A percentile compares a stretch with the other conserved stretches of the same genome.
These are phyloP conservation scores for Bothriochloa decipiens DNA, from an alignment of 176 grass and related monocot species.

Conservation along the genomic window DNA sequence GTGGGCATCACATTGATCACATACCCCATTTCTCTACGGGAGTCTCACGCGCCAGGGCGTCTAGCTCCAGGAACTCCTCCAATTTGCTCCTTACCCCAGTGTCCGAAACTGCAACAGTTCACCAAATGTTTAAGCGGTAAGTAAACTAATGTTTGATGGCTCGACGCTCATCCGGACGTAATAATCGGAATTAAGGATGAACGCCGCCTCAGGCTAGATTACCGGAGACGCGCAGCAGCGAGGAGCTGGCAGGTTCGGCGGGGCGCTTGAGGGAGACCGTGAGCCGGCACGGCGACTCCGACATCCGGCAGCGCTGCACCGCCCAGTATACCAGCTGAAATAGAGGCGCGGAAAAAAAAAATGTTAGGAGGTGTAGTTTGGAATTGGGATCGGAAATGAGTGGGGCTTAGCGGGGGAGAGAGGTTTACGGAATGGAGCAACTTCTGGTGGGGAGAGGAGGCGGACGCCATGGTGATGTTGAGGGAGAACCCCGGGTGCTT, in stretches of 20 bases:
- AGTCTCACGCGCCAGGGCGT: slow-evolving; percentile 18
- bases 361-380: not conserved
- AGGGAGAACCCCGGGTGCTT: not conserved
- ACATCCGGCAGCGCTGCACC: slow-evolving; percentile 67
- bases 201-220: not conserved
- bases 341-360: not conserved
- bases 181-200: not conserved
- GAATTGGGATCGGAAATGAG: not conserved
- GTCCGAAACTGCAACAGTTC: slow-evolving; percentile 61
- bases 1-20: not conserved
- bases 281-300: slow-evolving; percentile 67
- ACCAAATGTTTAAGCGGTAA: slow-evolving; percentile 12
- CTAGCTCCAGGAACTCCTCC: slow-evolving; percentile 67
- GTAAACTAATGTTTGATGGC: not conserved
- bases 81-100: slow-evolving; percentile 69
- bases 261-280: slow-evolving; percentile 53
- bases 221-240: slow-evolving; percentile 56
- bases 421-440: slow-evolving; percentile 41
- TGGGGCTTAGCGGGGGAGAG: not conserved
- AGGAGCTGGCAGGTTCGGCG: slow-evolving; percentile 5
- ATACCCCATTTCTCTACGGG: slow-evolving; percentile 62
- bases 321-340: slow-evolving; percentile 63
- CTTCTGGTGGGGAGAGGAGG: slow-evolving; percentile 42
- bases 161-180: not conserved
- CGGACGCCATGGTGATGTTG: slow-evolving; percentile 7